These are phyloP conservation scores for Circinella umbellata DNA, from an alignment of 371 early-diverging fungal species.

Conservation along the genomic window DNA sequence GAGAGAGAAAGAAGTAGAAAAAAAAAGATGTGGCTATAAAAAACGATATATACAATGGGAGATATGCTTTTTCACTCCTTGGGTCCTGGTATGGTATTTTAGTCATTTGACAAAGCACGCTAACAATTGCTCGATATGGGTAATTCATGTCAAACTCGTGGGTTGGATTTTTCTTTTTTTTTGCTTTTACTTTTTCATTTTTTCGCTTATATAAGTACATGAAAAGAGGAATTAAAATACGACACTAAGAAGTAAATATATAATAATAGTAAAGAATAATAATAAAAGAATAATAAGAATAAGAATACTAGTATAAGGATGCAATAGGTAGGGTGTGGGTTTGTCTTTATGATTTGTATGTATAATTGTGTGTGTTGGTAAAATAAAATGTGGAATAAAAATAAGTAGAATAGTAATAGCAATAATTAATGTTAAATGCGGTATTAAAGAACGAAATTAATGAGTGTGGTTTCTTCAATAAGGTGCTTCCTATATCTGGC, in stretches of 20 bases:
- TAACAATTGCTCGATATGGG: conserved; percentile 3
- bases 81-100: not conserved
- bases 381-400: conserved; percentile 5
- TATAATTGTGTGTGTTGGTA: not conserved
- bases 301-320: not conserved
- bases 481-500: no score
- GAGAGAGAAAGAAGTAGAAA: conserved; percentile 10
- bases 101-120: not conserved
- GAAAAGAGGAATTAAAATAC: not conserved
- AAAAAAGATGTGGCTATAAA: not conserved
- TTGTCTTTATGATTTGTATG: not conserved
- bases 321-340: not conserved
- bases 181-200: not conserved
- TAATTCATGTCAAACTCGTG: conserved; percentile 4
- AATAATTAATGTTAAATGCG: no score
- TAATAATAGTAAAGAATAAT: not conserved
- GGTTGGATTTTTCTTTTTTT: conserved; percentile 1
- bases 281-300: not conserved
- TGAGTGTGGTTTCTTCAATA: no score
- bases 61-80: not conserved
- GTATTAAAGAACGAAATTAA: no score
- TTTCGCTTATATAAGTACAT: not conserved
- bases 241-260: not conserved
- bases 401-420: not conserved
- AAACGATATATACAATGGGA: no score